phyloP scores from a whole-genome alignment of 306 rosid genomes.

The Cucurbita maxima region DNA sequence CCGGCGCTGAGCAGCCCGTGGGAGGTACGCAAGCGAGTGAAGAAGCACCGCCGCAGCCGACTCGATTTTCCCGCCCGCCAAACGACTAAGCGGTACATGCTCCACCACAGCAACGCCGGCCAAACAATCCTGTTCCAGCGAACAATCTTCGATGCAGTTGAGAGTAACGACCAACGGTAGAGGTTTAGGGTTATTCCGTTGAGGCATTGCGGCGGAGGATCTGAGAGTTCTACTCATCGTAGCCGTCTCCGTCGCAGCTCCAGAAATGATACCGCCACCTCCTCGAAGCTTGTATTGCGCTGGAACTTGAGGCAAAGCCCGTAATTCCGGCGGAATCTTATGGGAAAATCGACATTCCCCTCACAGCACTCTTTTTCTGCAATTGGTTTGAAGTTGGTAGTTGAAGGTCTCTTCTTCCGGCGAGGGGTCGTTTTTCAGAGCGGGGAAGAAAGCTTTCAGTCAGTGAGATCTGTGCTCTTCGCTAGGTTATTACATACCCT shows the following conservation, averaged over 20 bases:
- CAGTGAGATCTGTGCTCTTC: background rate
- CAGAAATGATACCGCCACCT: background rate
- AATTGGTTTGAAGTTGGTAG: background rate
- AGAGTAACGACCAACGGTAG: slow-evolving; percentile 72
- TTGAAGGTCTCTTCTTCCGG: background rate
- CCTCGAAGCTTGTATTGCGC: background rate
- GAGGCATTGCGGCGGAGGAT: slow-evolving; percentile 61
- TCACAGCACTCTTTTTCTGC: background rate
- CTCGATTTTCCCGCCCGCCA: slow-evolving; percentile 83
- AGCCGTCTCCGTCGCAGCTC: slow-evolving; percentile 4
- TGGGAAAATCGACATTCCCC: background rate
- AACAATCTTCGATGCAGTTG: slow-evolving; percentile 84
- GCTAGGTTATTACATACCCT: slow-evolving; percentile 5
- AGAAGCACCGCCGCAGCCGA: slow-evolving; percentile 78
- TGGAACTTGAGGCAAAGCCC: background rate
- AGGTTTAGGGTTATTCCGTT: slow-evolving; percentile 39
- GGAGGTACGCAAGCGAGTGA: slow-evolving; percentile 84
- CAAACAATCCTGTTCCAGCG: slow-evolving; percentile 63
- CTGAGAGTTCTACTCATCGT: slow-evolving; percentile 13
- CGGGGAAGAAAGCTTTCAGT: background rate
- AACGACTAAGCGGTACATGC: slow-evolving; percentile 74
- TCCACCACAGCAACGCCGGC: slow-evolving; percentile 69
- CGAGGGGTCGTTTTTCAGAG: slow-evolving; percentile 4
- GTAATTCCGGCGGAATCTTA: background rate
- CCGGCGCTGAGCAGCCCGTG: slow-evolving; percentile 97